Conservation (phyloP, 768 basidiomycete genomes). For the Pisolithus marmoratus region DNA sequence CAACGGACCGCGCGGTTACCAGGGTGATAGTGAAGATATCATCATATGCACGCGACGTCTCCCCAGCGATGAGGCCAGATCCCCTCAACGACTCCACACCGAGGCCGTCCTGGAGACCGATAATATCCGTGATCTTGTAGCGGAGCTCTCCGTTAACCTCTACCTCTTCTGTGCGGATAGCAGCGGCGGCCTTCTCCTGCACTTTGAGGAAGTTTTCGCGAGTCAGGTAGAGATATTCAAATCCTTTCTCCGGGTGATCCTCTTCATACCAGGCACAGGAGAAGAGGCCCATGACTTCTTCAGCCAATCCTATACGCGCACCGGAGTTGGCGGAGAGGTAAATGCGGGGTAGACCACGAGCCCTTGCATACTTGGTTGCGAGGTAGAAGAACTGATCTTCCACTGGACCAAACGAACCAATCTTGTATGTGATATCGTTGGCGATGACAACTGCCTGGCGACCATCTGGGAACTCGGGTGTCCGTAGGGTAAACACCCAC, state of each 20-base stretch:
- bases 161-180: constrained; percentile 78
- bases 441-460: constrained; percentile 86
- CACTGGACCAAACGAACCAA: constrained; percentile 92
- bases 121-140: constrained; percentile 93
- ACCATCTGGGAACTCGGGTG: constrained; percentile 88
- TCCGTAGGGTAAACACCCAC: constrained; percentile 90
- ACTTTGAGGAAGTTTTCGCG: constrained; percentile 86
- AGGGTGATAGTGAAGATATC: constrained; percentile 99
- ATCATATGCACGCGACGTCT: constrained; percentile 97
- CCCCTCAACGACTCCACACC: constrained; percentile 96
- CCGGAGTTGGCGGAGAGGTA: constrained; percentile 99
- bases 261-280: constrained; percentile 87
- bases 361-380: constrained; percentile 89
- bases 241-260: constrained; percentile 84
- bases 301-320: constrained; percentile 92
- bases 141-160: constrained; percentile 82
- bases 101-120: constrained; percentile 94
- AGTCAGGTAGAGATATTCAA: constrained; percentile 94
- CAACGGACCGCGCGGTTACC: constrained; percentile 97
- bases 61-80: constrained; percentile 97
- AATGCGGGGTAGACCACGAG: constrained; percentile 84
- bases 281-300: constrained; percentile 85
- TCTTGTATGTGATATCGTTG: constrained; percentile 98
- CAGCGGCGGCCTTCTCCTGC: constrained; percentile 74
- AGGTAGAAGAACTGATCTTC: constrained; percentile 98